phyloP scores from a whole-genome alignment of 164 flowering plant species.

The Vitis vinifera region ASM3070453v1 NC_081819.1:20105001-20105500 shows the following conservation, averaged over 20 bases:
- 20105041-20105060: too few relatives aligned
- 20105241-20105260: slow-evolving; percentile 82
- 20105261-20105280: slow-evolving; percentile 76
- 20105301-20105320: slow-evolving; percentile 76
- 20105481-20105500: slow-evolving; percentile 58
- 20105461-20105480: slow-evolving; percentile 57
- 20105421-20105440: neutral
- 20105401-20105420: neutral
- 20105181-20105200: slow-evolving; percentile 86
- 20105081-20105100: slow-evolving; percentile 81
- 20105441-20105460: slow-evolving; percentile 4
- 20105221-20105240: slow-evolving; percentile 99
- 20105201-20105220: slow-evolving; percentile 80
- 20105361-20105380: neutral
- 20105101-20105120: slow-evolving; percentile 70
- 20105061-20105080: neutral
- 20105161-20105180: slow-evolving; percentile 63
- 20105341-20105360: slow-evolving; percentile 74
- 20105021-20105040: neutral
- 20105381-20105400: neutral
- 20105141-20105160: slow-evolving; percentile 52
- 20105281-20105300: slow-evolving; percentile 77
- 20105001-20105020: too few relatives aligned
- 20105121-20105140: slow-evolving; percentile 31
- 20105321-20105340: slow-evolving; percentile 77